Conservation (phyloP, 2,329 filamentous ascomycete species). For the Colletotrichum sp. region DNA sequence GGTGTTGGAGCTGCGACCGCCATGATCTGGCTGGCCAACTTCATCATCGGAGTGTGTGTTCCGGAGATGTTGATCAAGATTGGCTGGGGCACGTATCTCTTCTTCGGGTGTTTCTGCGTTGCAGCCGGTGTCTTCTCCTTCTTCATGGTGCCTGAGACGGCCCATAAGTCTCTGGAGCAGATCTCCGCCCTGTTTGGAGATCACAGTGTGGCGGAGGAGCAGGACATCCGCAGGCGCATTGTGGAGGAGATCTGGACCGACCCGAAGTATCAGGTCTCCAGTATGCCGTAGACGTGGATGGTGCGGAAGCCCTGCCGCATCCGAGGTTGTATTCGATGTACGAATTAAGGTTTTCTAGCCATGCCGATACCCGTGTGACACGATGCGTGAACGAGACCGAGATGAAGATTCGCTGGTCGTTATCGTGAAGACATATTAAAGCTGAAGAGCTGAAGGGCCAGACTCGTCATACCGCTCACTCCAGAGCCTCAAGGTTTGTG, state of each 20-base stretch:
- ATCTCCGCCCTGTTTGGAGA: slow-evolving; percentile 44
- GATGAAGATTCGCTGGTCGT: neutral
- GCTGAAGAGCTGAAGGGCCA: neutral
- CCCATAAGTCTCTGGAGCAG: slow-evolving; percentile 48
- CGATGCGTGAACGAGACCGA: neutral
- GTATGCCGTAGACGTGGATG: neutral
- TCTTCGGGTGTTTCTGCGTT: slow-evolving; percentile 59
- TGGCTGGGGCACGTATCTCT: slow-evolving; percentile 52
- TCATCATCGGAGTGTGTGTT: slow-evolving; percentile 53
- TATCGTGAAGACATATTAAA: neutral
- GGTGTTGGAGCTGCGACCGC: slow-evolving; percentile 37
- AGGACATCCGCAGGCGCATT: neutral
- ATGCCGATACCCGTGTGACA: neutral
- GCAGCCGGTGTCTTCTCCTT: slow-evolving; percentile 52
- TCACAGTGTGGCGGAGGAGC: neutral
- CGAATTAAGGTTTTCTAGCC: neutral
- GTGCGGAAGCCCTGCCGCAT: neutral
- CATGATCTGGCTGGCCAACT: slow-evolving; percentile 39
- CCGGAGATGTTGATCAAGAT: slow-evolving; percentile 58
- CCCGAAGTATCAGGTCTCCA: neutral
- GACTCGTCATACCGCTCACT: neutral
- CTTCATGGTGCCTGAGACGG: slow-evolving; percentile 55
- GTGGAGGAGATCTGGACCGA: neutral
- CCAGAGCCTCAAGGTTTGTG: neutral
- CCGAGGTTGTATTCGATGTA: neutral